Percentiles rank a stretch among this genome's conserved stretches.
These are phyloP conservation scores for Rhynchosporium agropyri DNA, from an alignment of 2,329 filamentous ascomycete species.

Conservation along the genomic window DNA sequence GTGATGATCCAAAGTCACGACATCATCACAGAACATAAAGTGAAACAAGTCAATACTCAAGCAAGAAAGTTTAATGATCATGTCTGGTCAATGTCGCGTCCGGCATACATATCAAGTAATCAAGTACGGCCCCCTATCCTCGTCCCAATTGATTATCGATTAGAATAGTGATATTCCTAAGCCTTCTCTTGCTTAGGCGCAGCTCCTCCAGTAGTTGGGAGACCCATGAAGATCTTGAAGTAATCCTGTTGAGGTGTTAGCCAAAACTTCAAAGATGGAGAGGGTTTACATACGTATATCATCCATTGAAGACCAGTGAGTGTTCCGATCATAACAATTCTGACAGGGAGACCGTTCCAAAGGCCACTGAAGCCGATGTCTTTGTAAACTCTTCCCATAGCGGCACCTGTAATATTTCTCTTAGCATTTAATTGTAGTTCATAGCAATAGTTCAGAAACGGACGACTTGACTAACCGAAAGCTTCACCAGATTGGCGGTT, in stretches of 20 bases:
- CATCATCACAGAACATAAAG: too few relatives aligned
- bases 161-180: constrained; percentile 8
- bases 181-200: constrained; percentile 35
- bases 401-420: constrained; percentile 49
- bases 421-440: background rate
- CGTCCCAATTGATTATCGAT: background rate
- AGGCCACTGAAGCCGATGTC: constrained; percentile 87
- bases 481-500: constrained; percentile 75
- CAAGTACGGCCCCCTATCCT: background rate
- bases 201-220: constrained; percentile 77
- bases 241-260: constrained; percentile 59
- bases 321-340: constrained; percentile 74
- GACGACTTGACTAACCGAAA: constrained; percentile 50
- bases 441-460: background rate
- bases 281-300: constrained; percentile 67
- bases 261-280: constrained; percentile 14
- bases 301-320: constrained; percentile 87
- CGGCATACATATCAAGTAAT: constrained; percentile 4
- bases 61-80: background rate
- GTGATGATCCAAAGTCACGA: too few relatives aligned
- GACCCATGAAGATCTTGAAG: constrained; percentile 87
- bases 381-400: constrained; percentile 78
- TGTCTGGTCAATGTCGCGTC: background rate
- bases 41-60: background rate
- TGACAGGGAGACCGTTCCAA: constrained; percentile 86